Evolutionary conservation across 2,329 filamentous ascomycete genomes (phyloP), one percentile per base, ranked within the genome.

Genomic region (Mariannaea sp.): DNA sequence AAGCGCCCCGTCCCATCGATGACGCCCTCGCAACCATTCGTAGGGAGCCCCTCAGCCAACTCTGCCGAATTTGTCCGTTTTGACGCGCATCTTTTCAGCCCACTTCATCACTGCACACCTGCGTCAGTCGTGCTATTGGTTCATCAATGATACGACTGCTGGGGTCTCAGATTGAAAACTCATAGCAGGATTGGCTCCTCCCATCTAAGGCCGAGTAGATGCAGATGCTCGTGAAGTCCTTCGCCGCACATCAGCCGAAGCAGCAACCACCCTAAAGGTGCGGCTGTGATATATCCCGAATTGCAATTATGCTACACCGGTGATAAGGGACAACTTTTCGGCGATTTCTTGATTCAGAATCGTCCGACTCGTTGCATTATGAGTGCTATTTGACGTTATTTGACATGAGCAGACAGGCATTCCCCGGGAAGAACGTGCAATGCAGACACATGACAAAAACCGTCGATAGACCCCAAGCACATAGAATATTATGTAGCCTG

Each of bases 401-500:
- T 33, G 19, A 32, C 14, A 16, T 30, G 12, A 9, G 27, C 10
- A 38, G 17, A 44, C 40, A 53, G 38, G 54, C 50, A 55, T 53
- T 53, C 29, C 50, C 48, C 40, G 43, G 51, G 17, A 22, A 26
- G 32, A 36, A 32, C 30, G 45, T 50, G 41, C 55, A 50, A 29
- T 36, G 10, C 9, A 14, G 29, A 51, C 53, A 45, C 49, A 53
- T 43, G 49, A 53, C 35, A 42, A 48, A 19, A 19, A 19, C 19
- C 36, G 27, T 47, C 20, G 30, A 49, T 30, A 55, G 53, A 48
- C 44, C 57, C 51, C 26, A 24, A 9, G 38, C 22, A 32, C 45
- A 49, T 55, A 36, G 48, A 40, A 49, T 45, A 39, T 33, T 46
- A 50, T 43, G 45, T 46, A 36, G 44, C 32, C 44, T 53, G 43